Base-by-base conservation (phyloP, 164 flowering plant genomes). In the Kalanchoe fedtschenkoi region DNA sequence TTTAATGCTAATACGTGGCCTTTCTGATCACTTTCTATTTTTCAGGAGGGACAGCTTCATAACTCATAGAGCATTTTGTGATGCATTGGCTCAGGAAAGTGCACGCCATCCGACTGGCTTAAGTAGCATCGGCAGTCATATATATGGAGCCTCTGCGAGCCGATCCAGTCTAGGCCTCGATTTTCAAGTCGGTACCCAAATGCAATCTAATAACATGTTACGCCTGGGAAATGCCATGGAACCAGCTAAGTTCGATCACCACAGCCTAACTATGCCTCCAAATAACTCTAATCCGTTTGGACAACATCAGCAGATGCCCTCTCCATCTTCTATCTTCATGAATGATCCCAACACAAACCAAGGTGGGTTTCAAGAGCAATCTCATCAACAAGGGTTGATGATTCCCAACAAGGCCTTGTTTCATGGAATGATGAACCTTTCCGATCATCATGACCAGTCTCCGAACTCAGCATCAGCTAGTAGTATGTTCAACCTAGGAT, bases 31-130 rank as follows among this genome's bases (percentile, higher is more conserved):
- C 38, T 33, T 19, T 63, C 29, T 8, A 26, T 55, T 55, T 69
- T 70, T 73, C 82, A 89, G 96, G 84, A 79, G 93, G 7, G 96
- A 89, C 66, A 87, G 96, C 69, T 86, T 87, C 77, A 82, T 89
- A 65, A 87, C 96, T 21, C 96, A 89, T 62, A 72, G 96, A 41
- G 96, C 96, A n/a, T 89, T 89, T 65, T 89, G 96, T 62, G 96
- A 89, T 67, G 93, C 96, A 42, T 70, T 89, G 63, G 88, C 91
- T 58, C 93, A 89, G 68, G 96, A 89, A 69, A 89, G 81, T 67
- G 91, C 89, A 21, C 78, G 91, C 69, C 80, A 81, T 58, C 86
- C 89, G 2, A 59, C 80, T 3, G 75, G 72, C 63, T 66, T 87
- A 6, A 76, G 19, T 74, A 54, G 79, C 66, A 76, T 84, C 24